Evolutionary conservation across 768 basidiomycete species (phyloP), one percentile per base, ranked within the genome.

Genomic region (Lyophyllum semitale): DNA sequence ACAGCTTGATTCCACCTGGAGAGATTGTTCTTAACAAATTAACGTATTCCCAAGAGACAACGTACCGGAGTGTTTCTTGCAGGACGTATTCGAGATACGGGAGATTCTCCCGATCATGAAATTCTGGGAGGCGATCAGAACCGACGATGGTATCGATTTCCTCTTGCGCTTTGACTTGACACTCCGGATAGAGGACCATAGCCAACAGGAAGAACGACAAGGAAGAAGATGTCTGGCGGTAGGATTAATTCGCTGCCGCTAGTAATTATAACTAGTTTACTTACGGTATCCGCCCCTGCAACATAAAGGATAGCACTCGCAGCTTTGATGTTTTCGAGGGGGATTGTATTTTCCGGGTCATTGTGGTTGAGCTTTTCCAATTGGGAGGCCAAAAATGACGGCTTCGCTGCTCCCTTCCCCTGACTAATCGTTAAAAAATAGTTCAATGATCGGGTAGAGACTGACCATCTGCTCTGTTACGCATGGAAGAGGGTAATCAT

Each of bases 361-460:
- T 47, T 8, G 33, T 38, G 7, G 4, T 12, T 8, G 22, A 44
- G 13, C 58, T 38, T 51, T 40, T 62, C 62, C 18, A 68, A 51
- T 26, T 62, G 53, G 8, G 53, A 46, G 30, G 48, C 50, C 11
- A 65, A 2, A 53, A 66, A 65, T 4, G 61, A 66, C 17, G 61
- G 59, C 43, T 54, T 30, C 6, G 63, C 66, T 12, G 29, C 57
- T 15, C 59, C 60, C 6, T 48, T 17, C 26, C 46, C 54, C 61
- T 65, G 42, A 35, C 18, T 40, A 50, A 30, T 37, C 17, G 13
- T 55, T 20, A 44, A 50, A 25, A 46, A 22, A 18, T 15, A 11
- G 13, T 26, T 11, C 13, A 3, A 48, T 42, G 23, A 1, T 18
- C 25, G 6, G 6, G 8, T 12, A 42, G 11, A 20, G 13, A 47